A percentile compares a stretch with the other conserved stretches of the same genome.
phyloP scores from a whole-genome alignment of 1,284 basidiomycete species.

The Boletus semigastroideus region DNA sequence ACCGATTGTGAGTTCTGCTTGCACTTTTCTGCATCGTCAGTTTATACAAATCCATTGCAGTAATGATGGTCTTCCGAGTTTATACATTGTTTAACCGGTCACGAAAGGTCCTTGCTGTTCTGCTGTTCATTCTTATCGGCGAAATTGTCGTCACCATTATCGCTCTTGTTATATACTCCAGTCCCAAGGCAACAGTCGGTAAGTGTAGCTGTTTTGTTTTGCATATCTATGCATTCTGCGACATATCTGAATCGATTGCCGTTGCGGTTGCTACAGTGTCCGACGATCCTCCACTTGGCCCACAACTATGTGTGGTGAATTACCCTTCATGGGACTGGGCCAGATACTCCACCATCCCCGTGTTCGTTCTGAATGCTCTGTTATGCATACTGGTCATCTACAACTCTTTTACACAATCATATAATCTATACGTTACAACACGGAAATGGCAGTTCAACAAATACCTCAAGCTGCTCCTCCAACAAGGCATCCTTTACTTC shows the following conservation, averaged over 20 bases:
- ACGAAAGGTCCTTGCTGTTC: constrained; percentile 1
- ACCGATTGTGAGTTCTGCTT: constrained; percentile 6
- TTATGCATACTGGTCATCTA: constrained; percentile 9
- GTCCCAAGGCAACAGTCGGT: not conserved
- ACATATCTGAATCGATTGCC: too few relatives aligned
- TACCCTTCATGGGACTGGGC: constrained; percentile 11
- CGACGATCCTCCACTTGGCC: constrained; percentile 2
- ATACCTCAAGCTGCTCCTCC: constrained; percentile 6
- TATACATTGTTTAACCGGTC: constrained; percentile 11
- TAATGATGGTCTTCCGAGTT: constrained; percentile 12
- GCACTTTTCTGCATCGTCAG: too few relatives aligned
- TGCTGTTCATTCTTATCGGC: not conserved
- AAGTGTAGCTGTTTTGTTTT: not conserved
- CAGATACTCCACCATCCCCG: constrained; percentile 5
- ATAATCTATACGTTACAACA: not conserved
- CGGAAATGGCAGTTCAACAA: constrained; percentile 7
- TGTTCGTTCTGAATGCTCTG: constrained; percentile 5
- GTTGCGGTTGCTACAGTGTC: not conserved
- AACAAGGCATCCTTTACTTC: constrained; percentile 15
- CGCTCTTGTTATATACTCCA: not conserved
- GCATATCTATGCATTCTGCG: not conserved
- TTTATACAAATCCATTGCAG: not conserved
- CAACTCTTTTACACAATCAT: not conserved
- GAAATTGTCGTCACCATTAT: not conserved
- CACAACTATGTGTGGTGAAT: constrained; percentile 2